Base-by-base conservation (phyloP, 192 early-diverging fungal genomes). In the Phlyctochytrium bullatum region DNA sequence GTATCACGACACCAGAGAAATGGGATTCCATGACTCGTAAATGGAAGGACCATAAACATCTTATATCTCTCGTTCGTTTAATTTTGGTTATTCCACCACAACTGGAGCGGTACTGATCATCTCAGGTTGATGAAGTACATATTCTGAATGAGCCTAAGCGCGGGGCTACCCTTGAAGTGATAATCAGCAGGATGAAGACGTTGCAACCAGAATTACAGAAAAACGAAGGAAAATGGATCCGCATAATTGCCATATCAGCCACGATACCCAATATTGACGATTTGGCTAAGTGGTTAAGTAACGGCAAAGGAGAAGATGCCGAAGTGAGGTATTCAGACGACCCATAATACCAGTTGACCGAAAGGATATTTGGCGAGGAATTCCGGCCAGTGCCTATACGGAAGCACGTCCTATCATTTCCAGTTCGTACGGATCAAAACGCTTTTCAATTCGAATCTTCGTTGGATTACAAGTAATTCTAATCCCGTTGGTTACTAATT, bases 41-140 rank as follows among this genome's bases (percentile, higher is more conserved):
- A 60, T 90, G 88, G 64, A 27, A 35, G 10, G 53, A 69, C 32
- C 30, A 51, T 20, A 34, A 60, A 14, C 28, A 64, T 1, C 54
- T 77, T 0, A 57, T 82, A 32, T 6, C 33, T 4, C 62, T 77
- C 1, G 67, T 83, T 51, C 54, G 54, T 0, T 67, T 88, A 2
- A 64, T 86, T 34, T 72, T 86, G n/a, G 66, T 71, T 32, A n/a
- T 28, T 36, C 29, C 34, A 36, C 52, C 27, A 31, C 0, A 25
- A 35, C 35, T 30, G 2, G 24, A 35, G 12, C 58, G 47, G 27
- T 57, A 57, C 10, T 10, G 27, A 10, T 28, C 25, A 10, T 25
- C 20, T n/a, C 64, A 82, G 77, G 71, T 92, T 74, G 91, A 92
- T 68, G 91, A 92, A 80, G 88, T 91, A 3, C 91, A 92, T 68